phyloP scores from a whole-genome alignment of 2,329 filamentous ascomycete genomes.

The Fusarium clavum region DNA sequence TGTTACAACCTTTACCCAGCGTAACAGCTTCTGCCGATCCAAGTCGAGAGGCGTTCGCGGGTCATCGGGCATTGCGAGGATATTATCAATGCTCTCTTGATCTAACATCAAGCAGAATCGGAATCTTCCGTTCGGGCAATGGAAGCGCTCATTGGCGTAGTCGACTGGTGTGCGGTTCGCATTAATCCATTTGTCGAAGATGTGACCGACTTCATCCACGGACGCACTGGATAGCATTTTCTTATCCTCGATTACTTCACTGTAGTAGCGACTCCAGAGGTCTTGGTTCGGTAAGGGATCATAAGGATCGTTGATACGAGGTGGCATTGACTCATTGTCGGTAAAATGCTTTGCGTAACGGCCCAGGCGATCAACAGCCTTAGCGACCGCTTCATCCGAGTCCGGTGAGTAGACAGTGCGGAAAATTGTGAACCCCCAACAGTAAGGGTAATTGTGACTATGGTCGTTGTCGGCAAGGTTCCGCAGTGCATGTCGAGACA shows the following conservation, averaged over 20 bases:
- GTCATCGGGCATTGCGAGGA: constrained; percentile 38
- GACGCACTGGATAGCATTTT: constrained; percentile 16
- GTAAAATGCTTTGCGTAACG: constrained; percentile 27
- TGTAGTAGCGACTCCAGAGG: constrained; percentile 35
- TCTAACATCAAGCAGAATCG: constrained; percentile 40
- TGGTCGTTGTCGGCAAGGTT: constrained; percentile 32
- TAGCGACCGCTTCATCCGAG: constrained; percentile 27
- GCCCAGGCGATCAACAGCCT: constrained; percentile 32
- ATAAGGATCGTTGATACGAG: constrained; percentile 14
- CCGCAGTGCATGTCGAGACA: constrained; percentile 11
- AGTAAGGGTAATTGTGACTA: constrained; percentile 40
- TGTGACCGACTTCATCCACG: constrained; percentile 16
- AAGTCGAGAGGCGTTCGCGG: constrained; percentile 7
- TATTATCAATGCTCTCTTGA: constrained; percentile 39
- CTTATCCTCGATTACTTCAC: constrained; percentile 35
- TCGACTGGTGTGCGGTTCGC: constrained; percentile 4
- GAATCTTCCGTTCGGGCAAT: constrained; percentile 28
- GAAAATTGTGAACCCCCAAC: constrained; percentile 42
- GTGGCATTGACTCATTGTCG: constrained; percentile 16
- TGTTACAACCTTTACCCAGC: constrained; percentile 36
- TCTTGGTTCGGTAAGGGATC: constrained; percentile 33
- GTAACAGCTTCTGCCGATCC: constrained; percentile 6
- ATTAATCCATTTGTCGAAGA: background rate
- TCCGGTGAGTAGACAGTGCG: constrained; percentile 37
- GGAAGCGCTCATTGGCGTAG: constrained; percentile 5